Base-by-base conservation (phyloP, 2,329 filamentous ascomycete species). In the Claviceps sp. region DNA sequence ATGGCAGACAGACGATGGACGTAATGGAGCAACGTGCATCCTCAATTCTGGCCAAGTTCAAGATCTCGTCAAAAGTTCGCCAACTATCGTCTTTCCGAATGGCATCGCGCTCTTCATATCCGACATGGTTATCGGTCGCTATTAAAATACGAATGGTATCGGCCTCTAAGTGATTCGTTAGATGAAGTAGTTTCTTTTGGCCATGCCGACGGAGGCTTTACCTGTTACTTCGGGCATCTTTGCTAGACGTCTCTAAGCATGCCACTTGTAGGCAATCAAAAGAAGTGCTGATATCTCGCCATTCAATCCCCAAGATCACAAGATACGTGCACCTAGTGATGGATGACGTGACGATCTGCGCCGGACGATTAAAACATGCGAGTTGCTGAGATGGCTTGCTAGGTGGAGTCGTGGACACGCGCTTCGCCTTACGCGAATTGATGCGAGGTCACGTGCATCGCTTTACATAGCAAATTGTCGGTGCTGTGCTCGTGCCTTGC, bases 41-140 rank as follows among this genome's bases (percentile, higher is more conserved):
- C 64, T 85, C 77, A 38, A 84, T 81, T 62, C 85, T 87, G 19
- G 91, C 93, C 43, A 97, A 71, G 57, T 82, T 85, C 85, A 98
- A 89, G 56, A 96, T 82, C 68, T 98, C 93, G 65, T 98, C 86
- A 70, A 98, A 98, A 3, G 85, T 89, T 64, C 83, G 85, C 90
- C 91, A 97, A 69, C 89, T 96, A 67, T 98, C 93, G 65, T 97
- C 88, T 58, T 90, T 91, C n/a, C 93, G 88, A 55, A 93, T 87
- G 1, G 88, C 81, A 67, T 98, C 90, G 61, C 90, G 84, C 70
- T 98, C 93, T 64, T 89, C 87, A 69, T 89, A 97, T 50, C 93
- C 93, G 55, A 98, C 93, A 85, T 98, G 93, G 60, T 94, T 97
- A 67, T 98, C 93, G 16, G 91, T 97, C 41, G 93, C 85, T 55